Conservation (phyloP, 352 stramenopile species). For the Pythium oligandrum region DNA sequence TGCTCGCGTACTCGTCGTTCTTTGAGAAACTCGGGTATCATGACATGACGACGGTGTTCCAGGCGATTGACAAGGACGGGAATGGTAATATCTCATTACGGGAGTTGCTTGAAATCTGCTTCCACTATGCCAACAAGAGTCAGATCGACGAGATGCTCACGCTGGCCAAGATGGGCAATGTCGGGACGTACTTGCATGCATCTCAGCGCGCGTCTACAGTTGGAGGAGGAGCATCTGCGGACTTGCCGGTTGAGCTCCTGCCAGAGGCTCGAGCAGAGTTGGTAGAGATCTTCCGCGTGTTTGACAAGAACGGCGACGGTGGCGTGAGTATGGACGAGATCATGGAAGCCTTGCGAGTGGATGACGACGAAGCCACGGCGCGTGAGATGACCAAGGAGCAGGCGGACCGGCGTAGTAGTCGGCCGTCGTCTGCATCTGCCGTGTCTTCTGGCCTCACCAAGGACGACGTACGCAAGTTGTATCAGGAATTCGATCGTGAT, state of each 20-base stretch:
- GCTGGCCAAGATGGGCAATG: slow-evolving; percentile 59
- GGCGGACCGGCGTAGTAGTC: not conserved
- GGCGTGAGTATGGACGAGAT: slow-evolving; percentile 70
- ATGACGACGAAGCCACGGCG: slow-evolving; percentile 59
- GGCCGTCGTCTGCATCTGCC: slow-evolving; percentile 4
- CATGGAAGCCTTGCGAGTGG: slow-evolving; percentile 56
- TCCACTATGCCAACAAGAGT: slow-evolving; percentile 52
- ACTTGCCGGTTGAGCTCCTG: slow-evolving; percentile 4
- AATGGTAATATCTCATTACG: slow-evolving; percentile 50
- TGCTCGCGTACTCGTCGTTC: slow-evolving; percentile 49
- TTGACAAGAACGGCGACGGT: slow-evolving; percentile 63
- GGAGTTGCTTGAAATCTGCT: slow-evolving; percentile 61
- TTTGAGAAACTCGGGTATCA: slow-evolving; percentile 67
- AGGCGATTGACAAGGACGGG: slow-evolving; percentile 65
- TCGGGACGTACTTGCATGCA: slow-evolving; percentile 39
- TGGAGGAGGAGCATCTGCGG: not conserved
- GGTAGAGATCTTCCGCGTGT: slow-evolving; percentile 60
- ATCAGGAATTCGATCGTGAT: slow-evolving; percentile 48
- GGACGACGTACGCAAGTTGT: slow-evolving; percentile 51
- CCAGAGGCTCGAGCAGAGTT: slow-evolving; percentile 41
- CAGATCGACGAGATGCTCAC: slow-evolving; percentile 69
- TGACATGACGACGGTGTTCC: slow-evolving; percentile 58
- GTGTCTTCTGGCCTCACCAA: slow-evolving; percentile 43
- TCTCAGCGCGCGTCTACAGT: not conserved
- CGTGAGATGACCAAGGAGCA: slow-evolving; percentile 12